Evolutionary conservation across 2,329 filamentous ascomycete genomes (phyloP), one percentile per base, ranked within the genome.

Genomic region (Penicillium psychrosexuale): DNA sequence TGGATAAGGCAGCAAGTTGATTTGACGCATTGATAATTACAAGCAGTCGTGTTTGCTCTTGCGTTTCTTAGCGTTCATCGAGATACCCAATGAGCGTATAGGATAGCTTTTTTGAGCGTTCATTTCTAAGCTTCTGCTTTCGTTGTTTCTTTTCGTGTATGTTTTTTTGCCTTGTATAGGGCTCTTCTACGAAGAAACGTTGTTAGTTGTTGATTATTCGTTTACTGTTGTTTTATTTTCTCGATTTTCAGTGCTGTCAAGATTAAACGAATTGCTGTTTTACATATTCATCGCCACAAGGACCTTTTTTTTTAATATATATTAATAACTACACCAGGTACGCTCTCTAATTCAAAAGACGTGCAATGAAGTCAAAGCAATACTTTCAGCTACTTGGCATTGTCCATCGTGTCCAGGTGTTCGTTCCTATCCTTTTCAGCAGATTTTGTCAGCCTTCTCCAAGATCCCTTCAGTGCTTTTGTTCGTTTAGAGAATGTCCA

Each of bases 141-240:
- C 3, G 9, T 28, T 24, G 2, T 36, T n/a, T 19, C 11, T 48
- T 51, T 19, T 33, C 9, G 2, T 51, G 11, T 36, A 36, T 45
- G 8, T 24, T 15, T 8, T n/a, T 12, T 17, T 13, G 3, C 8
- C 22, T 28, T 37, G 15, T 15, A 8, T 22, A 36, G 31, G 24
- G 30, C n/a, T 36, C 13, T 30, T 45, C 8, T 45, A 30, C 30
- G 17, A 22, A 28, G 22, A 28, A 44, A 12, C 8, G 3, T 19
- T 28, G n/a, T 24, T 24, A 6, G 12, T 42, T 7, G 19, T 19
- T 5, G 28, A 15, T 28, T 5, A 9, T 36, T 27, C 8, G 9
- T 50, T 27, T 7, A n/a, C 8, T n/a, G 1, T 97, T 94, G 22
- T 33, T 40, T 13, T 9, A 11, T 12, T 33, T 33, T 15, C 6